Conservation (phyloP, 1,284 basidiomycete genomes). For the Boletus semigastroideus region DNA sequence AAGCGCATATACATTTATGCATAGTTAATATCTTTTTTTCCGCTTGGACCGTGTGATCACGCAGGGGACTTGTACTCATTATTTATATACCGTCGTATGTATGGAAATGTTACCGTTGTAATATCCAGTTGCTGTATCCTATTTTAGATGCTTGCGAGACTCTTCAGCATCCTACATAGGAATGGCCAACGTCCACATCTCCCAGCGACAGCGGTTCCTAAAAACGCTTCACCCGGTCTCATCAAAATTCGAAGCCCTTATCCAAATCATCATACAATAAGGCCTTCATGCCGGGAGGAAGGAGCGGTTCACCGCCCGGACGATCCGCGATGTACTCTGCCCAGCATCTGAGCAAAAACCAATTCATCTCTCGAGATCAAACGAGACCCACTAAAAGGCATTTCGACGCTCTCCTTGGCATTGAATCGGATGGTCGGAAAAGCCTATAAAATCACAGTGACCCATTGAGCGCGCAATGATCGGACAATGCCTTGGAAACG, state of each 20-base stretch:
- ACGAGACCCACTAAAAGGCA: constrained; percentile 80
- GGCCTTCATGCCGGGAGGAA: constrained; percentile 88
- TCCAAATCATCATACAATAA: constrained; percentile 84
- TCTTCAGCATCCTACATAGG: background rate
- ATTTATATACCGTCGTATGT: constrained; percentile 14
- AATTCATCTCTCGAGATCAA: background rate
- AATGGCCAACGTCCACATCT: background rate
- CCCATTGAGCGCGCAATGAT: background rate
- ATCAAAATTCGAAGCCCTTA: constrained; percentile 70
- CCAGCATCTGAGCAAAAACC: background rate
- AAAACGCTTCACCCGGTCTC: background rate
- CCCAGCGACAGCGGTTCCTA: background rate
- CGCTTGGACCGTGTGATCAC: background rate
- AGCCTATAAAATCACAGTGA: constrained; percentile 48
- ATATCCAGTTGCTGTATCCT: constrained; percentile 29
- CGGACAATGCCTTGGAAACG: no score
- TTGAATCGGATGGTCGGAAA: constrained; percentile 88
- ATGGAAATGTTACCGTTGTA: constrained; percentile 15
- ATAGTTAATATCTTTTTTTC: constrained; percentile 2
- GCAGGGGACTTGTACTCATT: constrained; percentile 9
- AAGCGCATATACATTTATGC: no score
- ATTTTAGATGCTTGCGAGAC: background rate
- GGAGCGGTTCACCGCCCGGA: constrained; percentile 52
- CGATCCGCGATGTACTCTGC: constrained; percentile 62
- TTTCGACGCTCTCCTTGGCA: constrained; percentile 83